phyloP scores from a whole-genome alignment of 805 yeast species.

The Wickerhamiella nectarea region DNA sequence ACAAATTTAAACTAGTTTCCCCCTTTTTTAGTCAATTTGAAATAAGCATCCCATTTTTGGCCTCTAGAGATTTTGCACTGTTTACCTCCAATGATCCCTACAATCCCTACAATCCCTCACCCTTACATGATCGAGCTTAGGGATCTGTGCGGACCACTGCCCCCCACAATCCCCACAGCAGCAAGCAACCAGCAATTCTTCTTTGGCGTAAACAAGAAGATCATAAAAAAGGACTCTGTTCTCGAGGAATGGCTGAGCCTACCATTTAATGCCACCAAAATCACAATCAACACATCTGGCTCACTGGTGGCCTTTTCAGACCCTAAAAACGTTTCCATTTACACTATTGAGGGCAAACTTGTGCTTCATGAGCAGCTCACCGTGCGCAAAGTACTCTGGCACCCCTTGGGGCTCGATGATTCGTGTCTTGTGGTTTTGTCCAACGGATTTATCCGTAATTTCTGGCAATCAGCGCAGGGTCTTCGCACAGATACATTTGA shows the following conservation, averaged over 20 bases:
- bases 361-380: too few relatives aligned
- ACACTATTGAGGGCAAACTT: slow-evolving; percentile 6
- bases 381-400: slow-evolving; percentile 30
- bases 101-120: too few relatives aligned
- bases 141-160: slow-evolving; percentile 1
- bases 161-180: not conserved
- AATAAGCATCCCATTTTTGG: too few relatives aligned
- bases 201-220: not conserved
- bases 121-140: slow-evolving; percentile 6
- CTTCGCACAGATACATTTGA: slow-evolving; percentile 18
- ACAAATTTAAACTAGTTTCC: too few relatives aligned
- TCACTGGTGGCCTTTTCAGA: slow-evolving; percentile 33
- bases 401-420: slow-evolving; percentile 32
- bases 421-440: slow-evolving; percentile 34
- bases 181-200: not conserved
- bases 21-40: too few relatives aligned
- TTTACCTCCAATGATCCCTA: too few relatives aligned
- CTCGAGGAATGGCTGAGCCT: not conserved
- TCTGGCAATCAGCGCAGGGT: slow-evolving; percentile 16
- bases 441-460: slow-evolving; percentile 16
- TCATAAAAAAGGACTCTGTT: not conserved
- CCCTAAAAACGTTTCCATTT: slow-evolving; percentile 22
- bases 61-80: too few relatives aligned
- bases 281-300: slow-evolving; percentile 32
- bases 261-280: not conserved